Evolutionary conservation across 306 rosid genomes (phyloP).

Genomic region (Ochetophila trinervis): DNA sequence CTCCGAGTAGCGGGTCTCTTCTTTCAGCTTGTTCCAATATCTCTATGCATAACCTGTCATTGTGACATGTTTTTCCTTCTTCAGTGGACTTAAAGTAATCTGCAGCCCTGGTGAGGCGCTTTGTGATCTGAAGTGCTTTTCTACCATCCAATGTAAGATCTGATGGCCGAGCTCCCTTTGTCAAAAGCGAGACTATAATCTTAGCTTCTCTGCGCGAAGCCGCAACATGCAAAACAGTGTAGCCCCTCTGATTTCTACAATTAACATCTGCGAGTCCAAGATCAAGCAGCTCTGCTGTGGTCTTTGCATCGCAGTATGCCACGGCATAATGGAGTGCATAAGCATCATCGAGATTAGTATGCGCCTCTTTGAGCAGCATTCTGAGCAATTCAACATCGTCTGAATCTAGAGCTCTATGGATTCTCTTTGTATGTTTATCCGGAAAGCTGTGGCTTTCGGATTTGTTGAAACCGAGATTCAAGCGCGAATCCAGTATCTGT

Average conservation of each 20-base stretch:
- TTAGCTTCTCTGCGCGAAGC: constrained; percentile 58
- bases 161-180: constrained; percentile 61
- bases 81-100: constrained; percentile 39
- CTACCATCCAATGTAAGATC: constrained; percentile 65
- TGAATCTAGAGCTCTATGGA: constrained; percentile 64
- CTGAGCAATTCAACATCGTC: constrained; percentile 61
- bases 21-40: constrained; percentile 77
- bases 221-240: constrained; percentile 57
- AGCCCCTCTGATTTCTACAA: constrained; percentile 47
- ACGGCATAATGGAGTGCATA: constrained; percentile 68
- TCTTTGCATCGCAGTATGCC: constrained; percentile 60
- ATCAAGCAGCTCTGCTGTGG: constrained; percentile 57
- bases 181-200: constrained; percentile 60
- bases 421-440: constrained; percentile 55
- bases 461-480: constrained; percentile 26
- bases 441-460: constrained; percentile 24
- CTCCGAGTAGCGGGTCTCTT: constrained; percentile 62
- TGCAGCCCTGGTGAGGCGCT: constrained; percentile 44
- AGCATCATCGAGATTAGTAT: constrained; percentile 57
- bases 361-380: constrained; percentile 57
- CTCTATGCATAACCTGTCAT: constrained; percentile 54
- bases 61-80: constrained; percentile 45
- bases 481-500: constrained; percentile 37
- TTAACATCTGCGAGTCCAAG: constrained; percentile 60
- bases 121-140: constrained; percentile 62